Base-by-base conservation (phyloP, 345 rosid genomes). In the Sisymbrium altissimum region DNA sequence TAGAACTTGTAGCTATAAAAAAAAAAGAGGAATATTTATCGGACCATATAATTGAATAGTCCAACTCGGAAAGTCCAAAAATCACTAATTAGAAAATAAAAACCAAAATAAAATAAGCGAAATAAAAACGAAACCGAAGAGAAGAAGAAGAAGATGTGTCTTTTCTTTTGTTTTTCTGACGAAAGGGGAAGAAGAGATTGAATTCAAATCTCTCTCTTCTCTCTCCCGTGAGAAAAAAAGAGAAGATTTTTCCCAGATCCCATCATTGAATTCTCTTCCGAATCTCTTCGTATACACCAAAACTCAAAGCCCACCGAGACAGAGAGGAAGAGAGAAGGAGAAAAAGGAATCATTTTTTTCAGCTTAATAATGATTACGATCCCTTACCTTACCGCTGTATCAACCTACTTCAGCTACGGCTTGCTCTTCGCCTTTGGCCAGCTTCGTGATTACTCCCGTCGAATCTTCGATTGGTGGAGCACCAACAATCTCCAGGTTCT, bases 341-440 rank as follows among this genome's bases (percentile, higher is more conserved):
- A 33, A 52, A 25, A 32, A 41, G 21, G 33, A 61, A 35, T 59
- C 30, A n/a, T 45, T 35, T 7, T 4, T 41, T 1, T 18, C n/a
- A 15, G 19, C 3, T 13, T 13, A 2, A 23, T 10, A 0, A 50
- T 90, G 97, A 86, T 88, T 49, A 80, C 89, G 63, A 84, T 90
- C 18, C 94, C 97, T 11, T 90, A 88, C 66, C 69, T 90, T 13
- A 87, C 94, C 18, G 94, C 94, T 32, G 69, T 90, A 61, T 81
- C 85, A 4, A 90, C 97, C 10, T 87, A 88, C 80, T 88, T 88
- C 75, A 88, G 97, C 85, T 90, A 87, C 19, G 97, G 89, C 3
- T 82, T 90, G 79, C 83, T 90, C 75, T 90, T 86, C 72, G 85
- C 80, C 71, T 88, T 90, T 48, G 97, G 97, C 6, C 94, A 90